Base-by-base conservation (phyloP, 2,329 filamentous ascomycete genomes). In the Aspergillus alliaceus region DNA sequence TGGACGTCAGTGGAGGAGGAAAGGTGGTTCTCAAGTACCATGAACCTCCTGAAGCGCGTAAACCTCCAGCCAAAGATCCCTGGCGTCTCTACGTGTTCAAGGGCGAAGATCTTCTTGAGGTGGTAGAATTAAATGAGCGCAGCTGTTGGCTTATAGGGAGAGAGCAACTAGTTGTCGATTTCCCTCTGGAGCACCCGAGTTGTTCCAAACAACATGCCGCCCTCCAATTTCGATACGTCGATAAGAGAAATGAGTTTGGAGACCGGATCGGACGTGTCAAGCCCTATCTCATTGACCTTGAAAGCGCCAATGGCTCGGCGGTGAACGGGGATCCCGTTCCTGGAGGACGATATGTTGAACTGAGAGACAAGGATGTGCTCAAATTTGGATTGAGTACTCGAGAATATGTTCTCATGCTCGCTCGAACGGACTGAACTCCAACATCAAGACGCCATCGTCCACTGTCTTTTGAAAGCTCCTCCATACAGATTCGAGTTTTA, bases 11-110 rank as follows among this genome's bases (percentile, higher is more conserved):
- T 35, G 73, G 72, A 67, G 91, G 90, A 66, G 91, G 90, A 56
- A 83, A 84, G 22, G 87, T 96, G 54, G 86, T 91, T 3, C 84
- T 99, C 47, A 98, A 98, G 79, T 99, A 99, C 75, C 90, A 97
- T 77, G 95, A 99, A 75, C 95, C 95, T 1, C 79, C 91, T 11
- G 95, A 99, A 78, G 91, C 93, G 50, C 89, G 95, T 58, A 96
- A 96, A 66, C 91, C 95, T 0, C 83, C 93, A 0, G 70, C 88
- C 1, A 88, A 86, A 54, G 87, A 95, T 64, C 79, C 85, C 56
- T 99, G 93, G 93, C 90, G 90, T 59, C 80, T 99, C 48, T 98
- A 96, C 72, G 84, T 97, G 22, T 99, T 99, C 83, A 96, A 96
- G 70, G 90, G 86, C 11, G 75, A 83, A 27, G 90, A 92, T 56